Conservation (phyloP, 768 basidiomycete genomes). For the Dioszegia hungarica region DNA sequence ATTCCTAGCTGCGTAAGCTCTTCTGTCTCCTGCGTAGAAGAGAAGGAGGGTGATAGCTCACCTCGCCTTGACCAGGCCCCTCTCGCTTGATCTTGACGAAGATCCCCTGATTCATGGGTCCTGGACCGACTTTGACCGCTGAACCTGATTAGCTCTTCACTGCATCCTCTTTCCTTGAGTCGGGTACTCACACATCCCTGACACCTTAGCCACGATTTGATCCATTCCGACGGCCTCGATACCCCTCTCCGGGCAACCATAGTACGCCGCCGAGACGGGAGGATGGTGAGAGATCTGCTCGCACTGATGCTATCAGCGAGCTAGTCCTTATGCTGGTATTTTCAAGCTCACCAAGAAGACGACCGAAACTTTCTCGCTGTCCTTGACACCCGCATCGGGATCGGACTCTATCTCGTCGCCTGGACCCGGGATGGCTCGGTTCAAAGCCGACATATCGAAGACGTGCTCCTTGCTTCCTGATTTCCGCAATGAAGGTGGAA, state of each 20-base stretch:
- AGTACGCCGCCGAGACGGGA: conserved; percentile 81
- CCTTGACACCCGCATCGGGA: conserved; percentile 49
- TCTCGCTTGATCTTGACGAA: conserved; percentile 71
- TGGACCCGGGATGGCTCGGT: conserved; percentile 34
- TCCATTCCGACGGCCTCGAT: conserved; percentile 72
- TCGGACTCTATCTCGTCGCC: conserved; percentile 48
- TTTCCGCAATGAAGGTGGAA: background rate
- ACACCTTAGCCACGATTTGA: conserved; percentile 88
- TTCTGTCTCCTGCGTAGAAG: too few species aligned
- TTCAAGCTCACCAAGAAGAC: conserved; percentile 57
- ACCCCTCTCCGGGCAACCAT: conserved; percentile 66
- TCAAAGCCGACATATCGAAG: conserved; percentile 17
- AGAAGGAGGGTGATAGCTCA: too few species aligned
- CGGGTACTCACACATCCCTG: conserved; percentile 61
- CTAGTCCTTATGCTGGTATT: too few species aligned
- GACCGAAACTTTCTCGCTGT: conserved; percentile 58
- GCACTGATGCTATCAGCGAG: conserved; percentile 53
- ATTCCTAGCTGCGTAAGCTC: too few species aligned
- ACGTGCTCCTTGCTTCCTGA: background rate
- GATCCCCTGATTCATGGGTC: conserved; percentile 80
- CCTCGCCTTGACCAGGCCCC: conserved; percentile 67
- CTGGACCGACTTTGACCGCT: conserved; percentile 56
- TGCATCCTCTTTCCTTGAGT: background rate
- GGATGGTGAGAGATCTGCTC: conserved; percentile 98
- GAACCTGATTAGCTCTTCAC: background rate